Base-by-base conservation (phyloP, 2,329 filamentous ascomycete species). In the Fusarium torreyae region DNA sequence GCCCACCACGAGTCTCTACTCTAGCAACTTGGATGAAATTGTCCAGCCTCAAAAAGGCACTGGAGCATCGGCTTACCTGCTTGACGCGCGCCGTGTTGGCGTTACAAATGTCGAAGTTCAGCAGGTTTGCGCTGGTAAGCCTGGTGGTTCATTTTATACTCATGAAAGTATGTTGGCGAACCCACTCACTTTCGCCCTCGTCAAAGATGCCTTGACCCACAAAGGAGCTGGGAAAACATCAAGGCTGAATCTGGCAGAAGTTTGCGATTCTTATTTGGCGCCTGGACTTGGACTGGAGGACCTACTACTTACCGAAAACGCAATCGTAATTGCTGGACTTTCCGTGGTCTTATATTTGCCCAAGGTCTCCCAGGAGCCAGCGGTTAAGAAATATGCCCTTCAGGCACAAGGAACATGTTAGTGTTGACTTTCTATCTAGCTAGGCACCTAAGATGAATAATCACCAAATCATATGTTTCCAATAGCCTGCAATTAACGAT, bases 81-180 rank as follows among this genome's bases (percentile, higher is more conserved):
- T 57, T 6, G 58, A 63, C 7, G 24, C 8, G 3, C 15, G 50
- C 2, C 20, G 39, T 0, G 38, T 57, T 1, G 60, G 58, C 1
- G 60, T 63, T 1, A 49, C 38, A 11, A 63, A 63, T n/a, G 31
- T 26, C 0, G 50, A 63, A 14, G 58, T 63, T 1, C 58, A 63
- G 5, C 33, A 63, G 2, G 33, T 49, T 0, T 63, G 60, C 10
- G 13, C 28, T 6, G 20, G 50, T 2, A 63, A 63, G 3, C 33
- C 24, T 1, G 60, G 31, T 1, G 58, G 60, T 17, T 63, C 58
- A 17, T 57, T 63, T 8, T 63, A 63, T 7, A 63, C 58, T 0
- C 58, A 63, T 24, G 60, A 63, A 4, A 45, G 60, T 14, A 57
- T 63, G 50, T n/a, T 63, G 2, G 22, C 34, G 1, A 63, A 63